A percentile compares a stretch with the other conserved stretches of the same genome.
These are phyloP conservation scores for Canna indica DNA, from an alignment of 176 grass and related monocot species.

Conservation along the genomic window DNA sequence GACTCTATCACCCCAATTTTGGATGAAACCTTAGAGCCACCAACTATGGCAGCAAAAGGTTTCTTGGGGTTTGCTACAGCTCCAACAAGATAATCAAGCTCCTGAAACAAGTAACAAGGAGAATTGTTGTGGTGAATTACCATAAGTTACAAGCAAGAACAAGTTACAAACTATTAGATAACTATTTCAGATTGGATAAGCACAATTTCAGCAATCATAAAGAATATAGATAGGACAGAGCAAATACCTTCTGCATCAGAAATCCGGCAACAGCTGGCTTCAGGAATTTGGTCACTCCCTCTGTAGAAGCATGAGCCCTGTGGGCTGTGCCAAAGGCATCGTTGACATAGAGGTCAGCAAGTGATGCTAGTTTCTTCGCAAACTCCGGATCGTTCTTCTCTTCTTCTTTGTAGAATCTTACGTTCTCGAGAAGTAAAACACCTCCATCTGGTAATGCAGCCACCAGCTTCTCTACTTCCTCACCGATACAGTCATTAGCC, in stretches of 20 bases:
- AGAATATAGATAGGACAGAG: neutral
- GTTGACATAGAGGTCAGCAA: constrained; percentile 95
- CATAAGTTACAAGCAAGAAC: neutral
- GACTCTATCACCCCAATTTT: constrained; percentile 96
- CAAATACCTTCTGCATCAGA: constrained; percentile 94
- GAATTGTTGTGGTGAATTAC: neutral
- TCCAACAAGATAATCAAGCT: constrained; percentile 96
- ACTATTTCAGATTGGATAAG: neutral
- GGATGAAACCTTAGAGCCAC: constrained; percentile 92
- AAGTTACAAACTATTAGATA: neutral
- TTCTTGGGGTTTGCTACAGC: constrained; percentile 83
- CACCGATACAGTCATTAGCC: constrained; percentile 77
- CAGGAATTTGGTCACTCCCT: constrained; percentile 89
- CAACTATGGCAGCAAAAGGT: constrained; percentile 91
- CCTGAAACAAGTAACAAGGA: constrained; percentile 23
- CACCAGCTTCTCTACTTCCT: constrained; percentile 69
- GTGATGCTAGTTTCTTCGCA: constrained; percentile 79
- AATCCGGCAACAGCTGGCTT: constrained; percentile 92
- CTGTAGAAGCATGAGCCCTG: constrained; percentile 84
- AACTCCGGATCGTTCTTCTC: constrained; percentile 96
- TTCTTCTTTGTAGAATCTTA: constrained; percentile 94
- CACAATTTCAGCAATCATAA: neutral
- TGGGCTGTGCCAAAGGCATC: constrained; percentile 87
- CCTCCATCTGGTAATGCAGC: constrained; percentile 65
- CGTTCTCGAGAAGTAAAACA: constrained; percentile 91